Base-by-base conservation (phyloP, 345 rosid species). In the Syzygium grande region DNA sequence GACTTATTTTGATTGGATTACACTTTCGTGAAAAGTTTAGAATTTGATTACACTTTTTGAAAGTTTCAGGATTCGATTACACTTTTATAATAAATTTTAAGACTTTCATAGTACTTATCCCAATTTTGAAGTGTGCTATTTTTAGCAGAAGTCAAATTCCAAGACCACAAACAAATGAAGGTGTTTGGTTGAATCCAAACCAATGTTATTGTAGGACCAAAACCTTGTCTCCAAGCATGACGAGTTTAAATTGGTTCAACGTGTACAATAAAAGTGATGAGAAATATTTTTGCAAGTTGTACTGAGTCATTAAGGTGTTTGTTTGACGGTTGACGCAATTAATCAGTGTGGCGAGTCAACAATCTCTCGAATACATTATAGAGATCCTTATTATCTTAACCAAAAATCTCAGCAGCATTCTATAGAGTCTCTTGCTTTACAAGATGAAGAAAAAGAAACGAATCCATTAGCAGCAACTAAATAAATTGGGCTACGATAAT, bases 361-460 rank as follows among this genome's bases (percentile, higher is more conserved):
- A 97, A 88, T 29, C 96, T 98, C 89, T 95, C 98, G 59, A 97
- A 97, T 86, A 95, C 91, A 11, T 89, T 88, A 85, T 90, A 97
- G 46, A 97, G 98, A 84, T 96, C 99, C 90, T 94, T 95, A 90
- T 95, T 95, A 63, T 96, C 99, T 6, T 91, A 46, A 59, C 99
- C 97, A 83, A 97, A 95, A 83, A 97, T 95, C 92, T 94, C 98
- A n/a, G 94, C 98, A 27, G 96, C 97, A 89, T 97, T 97, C 92
- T 95, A 85, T 46, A 95, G 92, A 29, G 97, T 95, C 87, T 97
- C 99, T 98, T 97, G 93, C 46, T 41, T 86, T 52, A 52, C 51
- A 51, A 43, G 30, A 58, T 29, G 56, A 87, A 83, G 80, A 41
- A 84, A 51, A 86, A 30, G 63, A 15, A 25, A 19, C 6, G 49